These are phyloP conservation scores for Citrullus mucosospermus DNA, from an alignment of 306 rosid species.

Conservation along the genomic window DNA sequence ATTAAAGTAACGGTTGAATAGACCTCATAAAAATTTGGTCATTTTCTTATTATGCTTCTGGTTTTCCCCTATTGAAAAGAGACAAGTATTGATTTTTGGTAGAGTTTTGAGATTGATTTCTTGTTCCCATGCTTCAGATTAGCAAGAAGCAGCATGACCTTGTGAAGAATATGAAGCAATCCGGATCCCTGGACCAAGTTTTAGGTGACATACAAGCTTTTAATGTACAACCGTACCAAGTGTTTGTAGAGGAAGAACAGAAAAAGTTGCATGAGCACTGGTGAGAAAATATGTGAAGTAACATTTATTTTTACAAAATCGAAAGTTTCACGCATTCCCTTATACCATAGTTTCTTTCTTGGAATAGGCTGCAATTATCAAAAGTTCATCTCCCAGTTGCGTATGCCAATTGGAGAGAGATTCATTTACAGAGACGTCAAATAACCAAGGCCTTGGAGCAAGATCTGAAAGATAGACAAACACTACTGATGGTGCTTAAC, in stretches of 20 bases:
- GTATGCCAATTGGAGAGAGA: slow-evolving; percentile 44
- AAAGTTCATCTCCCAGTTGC: slow-evolving; percentile 62
- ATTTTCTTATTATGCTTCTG: not conserved
- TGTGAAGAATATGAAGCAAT: slow-evolving; percentile 82
- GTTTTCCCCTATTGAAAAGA: not conserved
- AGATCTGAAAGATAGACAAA: slow-evolving; percentile 41
- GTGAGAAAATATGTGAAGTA: slow-evolving; percentile 36
- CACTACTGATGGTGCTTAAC: slow-evolving; percentile 35
- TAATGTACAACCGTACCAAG: slow-evolving; percentile 71
- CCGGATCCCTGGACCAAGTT: slow-evolving; percentile 73
- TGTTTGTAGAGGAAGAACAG: slow-evolving; percentile 75
- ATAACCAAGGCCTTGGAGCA: slow-evolving; percentile 34
- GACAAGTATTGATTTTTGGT: not conserved
- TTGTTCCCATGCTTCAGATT: slow-evolving; percentile 44
- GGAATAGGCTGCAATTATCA: slow-evolving; percentile 62
- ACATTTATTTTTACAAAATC: slow-evolving; percentile 1
- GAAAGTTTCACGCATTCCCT: not conserved
- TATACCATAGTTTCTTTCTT: slow-evolving; percentile 20
- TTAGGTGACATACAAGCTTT: slow-evolving; percentile 62
- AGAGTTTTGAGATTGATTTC: slow-evolving; percentile 17
- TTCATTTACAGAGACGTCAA: slow-evolving; percentile 28
- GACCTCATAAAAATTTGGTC: not conserved
- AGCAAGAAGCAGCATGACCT: slow-evolving; percentile 84
- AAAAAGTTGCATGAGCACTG: slow-evolving; percentile 81
- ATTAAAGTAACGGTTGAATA: not conserved